Evolutionary conservation across 108 stramenopile genomes (phyloP).

Genomic region (Craspedostauros australis): DNA sequence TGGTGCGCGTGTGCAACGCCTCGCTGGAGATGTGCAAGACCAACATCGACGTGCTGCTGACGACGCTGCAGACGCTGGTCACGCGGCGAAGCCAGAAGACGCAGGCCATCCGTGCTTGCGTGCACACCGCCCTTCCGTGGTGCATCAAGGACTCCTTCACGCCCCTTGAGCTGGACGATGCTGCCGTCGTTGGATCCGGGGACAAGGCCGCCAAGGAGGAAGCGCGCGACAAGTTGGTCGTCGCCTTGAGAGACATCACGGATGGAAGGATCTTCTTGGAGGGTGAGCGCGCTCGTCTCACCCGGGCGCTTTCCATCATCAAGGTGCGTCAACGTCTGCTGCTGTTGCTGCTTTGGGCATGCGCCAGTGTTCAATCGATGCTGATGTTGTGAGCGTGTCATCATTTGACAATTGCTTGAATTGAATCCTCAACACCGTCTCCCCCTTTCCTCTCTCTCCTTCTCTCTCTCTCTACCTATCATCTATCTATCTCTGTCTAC

Average conservation of each 20-base stretch:
- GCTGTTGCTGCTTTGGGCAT: neutral
- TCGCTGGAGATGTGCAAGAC: conserved; percentile 54
- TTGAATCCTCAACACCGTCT: neutral
- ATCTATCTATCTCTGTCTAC: neutral
- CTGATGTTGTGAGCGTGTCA: neutral
- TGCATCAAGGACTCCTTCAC: conserved; percentile 42
- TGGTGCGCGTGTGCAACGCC: conserved; percentile 67
- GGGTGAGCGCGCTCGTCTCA: conserved; percentile 90
- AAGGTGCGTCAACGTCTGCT: conserved; percentile 35
- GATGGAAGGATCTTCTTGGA: conserved; percentile 98
- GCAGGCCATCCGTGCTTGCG: conserved; percentile 57
- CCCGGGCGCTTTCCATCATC: conserved; percentile 72
- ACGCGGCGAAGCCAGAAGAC: conserved; percentile 80
- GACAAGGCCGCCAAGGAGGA: neutral
- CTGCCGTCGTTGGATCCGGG: too few relatives aligned
- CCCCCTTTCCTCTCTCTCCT: neutral
- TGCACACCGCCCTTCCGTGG: conserved; percentile 64
- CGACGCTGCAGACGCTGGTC: conserved; percentile 57
- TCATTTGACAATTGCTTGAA: neutral
- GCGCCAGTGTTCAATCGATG: neutral
- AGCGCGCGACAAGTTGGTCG: conserved; percentile 66
- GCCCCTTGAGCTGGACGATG: conserved; percentile 25
- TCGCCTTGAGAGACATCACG: conserved; percentile 85
- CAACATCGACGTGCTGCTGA: conserved; percentile 39
- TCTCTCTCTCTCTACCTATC: neutral